Base-by-base conservation (phyloP, 306 rosid species). In the Acacia melanoxylon region DNA sequence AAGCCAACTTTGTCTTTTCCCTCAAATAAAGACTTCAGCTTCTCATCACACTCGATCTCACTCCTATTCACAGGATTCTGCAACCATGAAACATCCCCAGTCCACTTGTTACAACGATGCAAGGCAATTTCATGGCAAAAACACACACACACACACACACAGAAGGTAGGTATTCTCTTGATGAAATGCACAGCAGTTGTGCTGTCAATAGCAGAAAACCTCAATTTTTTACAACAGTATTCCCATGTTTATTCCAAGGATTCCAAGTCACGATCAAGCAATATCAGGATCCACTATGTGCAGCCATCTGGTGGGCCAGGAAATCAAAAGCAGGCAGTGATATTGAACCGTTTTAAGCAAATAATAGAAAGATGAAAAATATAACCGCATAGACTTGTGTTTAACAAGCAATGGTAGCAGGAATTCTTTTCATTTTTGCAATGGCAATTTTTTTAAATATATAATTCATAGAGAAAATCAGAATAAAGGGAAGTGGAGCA, bases 1-100 rank as follows among this genome's bases (percentile, higher is more conserved):
- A 67, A 31, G 40, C 46, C 72, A 67, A 67, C 72, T 67, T 33
- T 67, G 72, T 67, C 72, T 35, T 20, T 67, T 67, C 46, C 72
- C 42, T 67, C 72, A 15, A 67, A 33, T 67, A 67, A 16, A 40
- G 72, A 33, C 25, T 33, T 67, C 19, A 67, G 72, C 72, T 67
- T 67, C 72, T 67, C 72, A 67, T 67, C 72, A 17, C 72, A 67
- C 5, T 67, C 9, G 45, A 67, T 35, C 20, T 67, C 72, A 27
- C 24, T 67, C 46, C 25, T 67, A 35, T 67, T 12, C 16, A n/a
- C 25, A 2, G 72, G 46, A 67, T 67, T 67, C 72, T 67, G 45
- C 72, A 67, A 16, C 8, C 24, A 67, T 7, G 24, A 67, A 67
- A 35, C 14, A 67, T 14, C 46, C 63, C 65, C 29, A 58, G 61